Evolutionary conservation across 2,329 filamentous ascomycete genomes (phyloP), one percentile per base, ranked within the genome.

Genomic region (Alternaria sp.): DNA sequence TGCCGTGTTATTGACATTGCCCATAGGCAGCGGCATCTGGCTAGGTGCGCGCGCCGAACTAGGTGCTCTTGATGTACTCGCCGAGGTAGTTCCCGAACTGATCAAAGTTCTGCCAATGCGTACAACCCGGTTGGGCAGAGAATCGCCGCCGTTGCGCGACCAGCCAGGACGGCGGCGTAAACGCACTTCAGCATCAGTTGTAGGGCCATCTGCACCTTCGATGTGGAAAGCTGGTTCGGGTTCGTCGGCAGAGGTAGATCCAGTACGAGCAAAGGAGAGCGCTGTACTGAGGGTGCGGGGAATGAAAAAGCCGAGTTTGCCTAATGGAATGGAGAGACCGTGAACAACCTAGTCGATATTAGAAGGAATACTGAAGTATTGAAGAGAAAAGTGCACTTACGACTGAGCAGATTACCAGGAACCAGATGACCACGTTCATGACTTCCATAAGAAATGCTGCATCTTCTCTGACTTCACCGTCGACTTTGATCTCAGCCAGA

Each of bases 391-490:
- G 1, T 16, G 5, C 0, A 83, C 89, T 84, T 81, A 93, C 91
- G 61, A 97, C 90, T 66, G 92, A 95, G 79, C 91, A 94, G 20
- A 95, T 88, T 9, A 88, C 85, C 53, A 97, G 79, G 72, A 97
- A 97, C 93, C 93, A 97, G 18, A 97, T 89, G 0, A 97, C 86
- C 1, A 94, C 83, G 2, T 83, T 84, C 54, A 92, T 85, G 0
- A 87, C 84, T 64, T 96, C 91, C 5, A 83, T 83, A 2, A 97
- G 80, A 9, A 85, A 80, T 32, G 81, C 79, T 0, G 92, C 90
- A 73, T 96, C 92, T 36, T 84, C 82, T 28, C 92, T 84, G 14
- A 87, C 80, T 32, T 85, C 73, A 0, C 87, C 89, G 54, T 91
- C 81, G 8, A 88, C 85, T 0, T 84, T 86, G 57, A 89, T 78